These are phyloP conservation scores for Cryoendolithus antarcticus DNA, from an alignment of 2,329 filamentous ascomycete genomes.

Conservation along the genomic window DNA sequence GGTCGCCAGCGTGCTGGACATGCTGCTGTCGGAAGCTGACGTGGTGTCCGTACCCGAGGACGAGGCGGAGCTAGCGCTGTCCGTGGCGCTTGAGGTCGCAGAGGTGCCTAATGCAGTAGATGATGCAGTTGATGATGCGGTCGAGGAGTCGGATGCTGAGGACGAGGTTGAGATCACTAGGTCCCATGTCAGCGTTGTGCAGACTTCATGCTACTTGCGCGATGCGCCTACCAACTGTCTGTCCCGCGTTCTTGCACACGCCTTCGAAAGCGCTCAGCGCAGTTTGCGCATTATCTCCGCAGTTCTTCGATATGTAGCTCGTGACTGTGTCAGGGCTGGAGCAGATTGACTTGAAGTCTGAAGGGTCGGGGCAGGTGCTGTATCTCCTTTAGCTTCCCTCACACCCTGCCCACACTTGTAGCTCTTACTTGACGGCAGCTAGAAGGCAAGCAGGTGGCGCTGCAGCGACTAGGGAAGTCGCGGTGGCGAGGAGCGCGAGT, in stretches of 20 bases:
- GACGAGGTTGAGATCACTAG: conserved; percentile 6
- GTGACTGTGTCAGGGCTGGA: conserved; percentile 12
- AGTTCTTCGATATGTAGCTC: conserved; percentile 15
- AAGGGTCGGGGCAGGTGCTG: conserved; percentile 22
- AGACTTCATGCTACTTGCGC: background rate
- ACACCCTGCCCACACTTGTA: background rate
- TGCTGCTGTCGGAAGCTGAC: background rate
- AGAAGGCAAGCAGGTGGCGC: conserved; percentile 40
- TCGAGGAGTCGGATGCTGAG: conserved; percentile 8
- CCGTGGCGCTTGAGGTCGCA: conserved; percentile 2
- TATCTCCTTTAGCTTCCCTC: conserved; percentile 6
- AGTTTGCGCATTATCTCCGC: conserved; percentile 15
- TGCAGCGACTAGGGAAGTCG: conserved; percentile 30
- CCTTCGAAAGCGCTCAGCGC: conserved; percentile 20
- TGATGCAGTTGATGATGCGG: conserved; percentile 6
- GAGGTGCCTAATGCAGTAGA: conserved; percentile 3
- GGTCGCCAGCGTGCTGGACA: background rate
- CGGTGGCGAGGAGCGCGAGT: conserved; percentile 33
- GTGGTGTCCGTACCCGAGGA: too few relatives aligned
- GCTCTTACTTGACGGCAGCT: conserved; percentile 37
- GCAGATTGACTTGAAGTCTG: conserved; percentile 22
- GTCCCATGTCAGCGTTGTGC: conserved; percentile 1
- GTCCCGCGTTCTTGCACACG: conserved; percentile 21
- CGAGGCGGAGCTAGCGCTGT: conserved; percentile 1
- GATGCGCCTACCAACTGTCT: conserved; percentile 16